Percentiles rank a stretch among this genome's conserved stretches.
These are phyloP conservation scores for Daldinia grandis DNA, from an alignment of 495 filamentous ascomycete genomes.

Conservation along the genomic window DNA sequence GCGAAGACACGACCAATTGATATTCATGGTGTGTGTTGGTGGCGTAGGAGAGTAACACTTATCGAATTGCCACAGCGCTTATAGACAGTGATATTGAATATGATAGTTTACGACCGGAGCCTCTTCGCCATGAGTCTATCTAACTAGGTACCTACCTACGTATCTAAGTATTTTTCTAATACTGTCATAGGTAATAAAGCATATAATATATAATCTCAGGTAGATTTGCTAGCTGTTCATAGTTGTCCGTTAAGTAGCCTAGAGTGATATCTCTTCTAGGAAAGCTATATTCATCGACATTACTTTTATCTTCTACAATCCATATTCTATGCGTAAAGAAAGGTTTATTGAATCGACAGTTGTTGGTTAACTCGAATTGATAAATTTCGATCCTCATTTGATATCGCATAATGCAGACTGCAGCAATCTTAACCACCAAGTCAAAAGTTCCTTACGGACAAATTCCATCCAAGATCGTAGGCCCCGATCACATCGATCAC, in stretches of 20 bases:
- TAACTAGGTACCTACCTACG: too few relatives aligned
- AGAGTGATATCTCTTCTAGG: neutral
- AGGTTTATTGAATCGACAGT: neutral
- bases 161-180: neutral
- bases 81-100: conserved; percentile 5
- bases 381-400: neutral
- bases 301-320: neutral
- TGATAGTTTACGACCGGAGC: neutral
- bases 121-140: neutral
- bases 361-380: neutral
- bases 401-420: neutral
- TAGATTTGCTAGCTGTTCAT: neutral
- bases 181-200: neutral
- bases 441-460: neutral
- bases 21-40: conserved; percentile 7
- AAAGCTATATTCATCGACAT: neutral
- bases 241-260: neutral
- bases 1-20: conserved; percentile 21
- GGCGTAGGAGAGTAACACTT: conserved; percentile 19
- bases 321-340: neutral
- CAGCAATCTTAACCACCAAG: neutral
- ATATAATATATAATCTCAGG: too few relatives aligned
- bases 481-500: neutral
- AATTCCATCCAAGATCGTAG: neutral
- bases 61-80: conserved; percentile 22